A percentile compares a stretch with the other conserved stretches of the same genome.
Conservation (phyloP, 2,329 filamentous ascomycete genomes). For the Pseudogymnoascus sp. region DNA sequence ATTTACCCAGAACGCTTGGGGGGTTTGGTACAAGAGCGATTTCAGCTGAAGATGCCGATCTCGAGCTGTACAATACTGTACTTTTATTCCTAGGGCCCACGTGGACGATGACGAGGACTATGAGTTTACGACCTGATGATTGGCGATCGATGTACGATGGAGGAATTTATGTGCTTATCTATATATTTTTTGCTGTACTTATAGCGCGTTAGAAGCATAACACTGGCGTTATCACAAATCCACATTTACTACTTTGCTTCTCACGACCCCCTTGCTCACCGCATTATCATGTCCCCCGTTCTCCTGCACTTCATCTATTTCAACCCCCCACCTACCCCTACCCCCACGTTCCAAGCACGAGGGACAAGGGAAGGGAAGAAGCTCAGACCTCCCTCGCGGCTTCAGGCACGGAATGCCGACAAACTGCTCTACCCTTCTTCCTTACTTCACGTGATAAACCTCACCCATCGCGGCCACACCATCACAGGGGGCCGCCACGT, state of each 20-base stretch:
- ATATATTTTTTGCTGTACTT: background rate
- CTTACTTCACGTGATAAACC: background rate
- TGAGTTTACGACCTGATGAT: conserved; percentile 1
- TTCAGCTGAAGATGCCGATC: background rate
- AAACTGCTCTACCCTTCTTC: background rate
- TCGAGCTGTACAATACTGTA: background rate
- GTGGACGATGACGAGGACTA: background rate
- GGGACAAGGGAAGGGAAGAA: background rate
- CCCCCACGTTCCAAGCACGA: background rate
- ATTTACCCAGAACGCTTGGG: background rate
- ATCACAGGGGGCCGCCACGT: background rate
- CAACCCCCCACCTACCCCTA: background rate
- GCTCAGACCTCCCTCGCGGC: background rate
- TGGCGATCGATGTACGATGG: background rate
- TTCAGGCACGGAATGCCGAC: background rate
- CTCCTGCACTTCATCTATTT: background rate
- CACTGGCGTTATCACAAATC: conserved; percentile 1
- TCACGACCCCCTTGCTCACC: background rate
- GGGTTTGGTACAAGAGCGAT: background rate
- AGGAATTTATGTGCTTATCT: background rate
- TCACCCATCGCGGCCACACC: background rate
- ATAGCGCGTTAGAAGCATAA: conserved; percentile 1
- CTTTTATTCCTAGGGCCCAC: background rate
- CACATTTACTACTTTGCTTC: background rate
- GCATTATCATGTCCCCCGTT: background rate